phyloP scores from a whole-genome alignment of 345 rosid species.

The Eucalyptus erythrocorys region DNA sequence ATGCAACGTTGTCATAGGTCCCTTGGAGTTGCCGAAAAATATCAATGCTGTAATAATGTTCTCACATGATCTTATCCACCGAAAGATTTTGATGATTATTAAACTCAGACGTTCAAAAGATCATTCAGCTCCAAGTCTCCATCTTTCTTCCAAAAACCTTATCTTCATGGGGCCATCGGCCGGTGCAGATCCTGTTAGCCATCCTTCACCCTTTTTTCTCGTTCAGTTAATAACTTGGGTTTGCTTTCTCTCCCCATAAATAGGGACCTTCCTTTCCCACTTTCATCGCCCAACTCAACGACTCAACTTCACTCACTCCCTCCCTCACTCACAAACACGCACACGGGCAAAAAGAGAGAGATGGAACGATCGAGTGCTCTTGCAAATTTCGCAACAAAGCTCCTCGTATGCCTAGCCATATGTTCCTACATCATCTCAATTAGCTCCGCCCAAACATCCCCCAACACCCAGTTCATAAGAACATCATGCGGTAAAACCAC shows the following conservation, averaged over 20 bases:
- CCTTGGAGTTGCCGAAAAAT: background rate
- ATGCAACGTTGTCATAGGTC: background rate
- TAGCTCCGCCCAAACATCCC: background rate
- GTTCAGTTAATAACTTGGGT: background rate
- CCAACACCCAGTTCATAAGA: slow-evolving; percentile 8
- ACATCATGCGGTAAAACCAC: slow-evolving; percentile 15
- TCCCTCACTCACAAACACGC: background rate
- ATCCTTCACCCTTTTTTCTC: background rate
- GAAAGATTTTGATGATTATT: background rate
- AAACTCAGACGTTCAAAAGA: background rate
- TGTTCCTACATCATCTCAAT: background rate
- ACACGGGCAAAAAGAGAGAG: background rate
- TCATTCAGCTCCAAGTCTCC: background rate
- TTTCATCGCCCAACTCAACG: background rate
- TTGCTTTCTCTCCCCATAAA: background rate
- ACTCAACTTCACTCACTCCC: background rate
- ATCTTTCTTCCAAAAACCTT: background rate
- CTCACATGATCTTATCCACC: background rate
- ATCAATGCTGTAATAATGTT: background rate
- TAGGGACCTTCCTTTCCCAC: background rate
- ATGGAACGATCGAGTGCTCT: background rate
- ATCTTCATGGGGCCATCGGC: background rate
- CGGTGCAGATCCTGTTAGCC: background rate
- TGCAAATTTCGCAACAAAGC: background rate
- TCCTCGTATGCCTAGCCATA: background rate